Conservation (phyloP, 1,284 basidiomycete genomes). For the Peniophora sp. region DNA sequence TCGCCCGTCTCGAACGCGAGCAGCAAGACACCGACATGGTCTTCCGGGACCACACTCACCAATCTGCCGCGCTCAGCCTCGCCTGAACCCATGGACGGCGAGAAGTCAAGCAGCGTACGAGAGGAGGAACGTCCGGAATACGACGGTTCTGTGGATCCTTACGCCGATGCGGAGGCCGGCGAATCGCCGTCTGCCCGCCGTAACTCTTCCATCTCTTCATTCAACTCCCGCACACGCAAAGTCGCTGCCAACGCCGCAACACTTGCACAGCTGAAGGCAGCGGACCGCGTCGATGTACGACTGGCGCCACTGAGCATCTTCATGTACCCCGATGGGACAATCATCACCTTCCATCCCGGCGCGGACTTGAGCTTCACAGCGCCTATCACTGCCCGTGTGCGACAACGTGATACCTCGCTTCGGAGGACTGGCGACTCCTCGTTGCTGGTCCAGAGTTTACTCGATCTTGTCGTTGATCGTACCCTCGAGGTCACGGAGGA, state of each 20-base stretch:
- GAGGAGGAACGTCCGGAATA: not conserved
- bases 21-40: not conserved
- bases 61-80: conserved; percentile 34
- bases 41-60: conserved; percentile 16
- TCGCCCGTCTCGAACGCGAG: conserved; percentile 8
- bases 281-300: conserved; percentile 50
- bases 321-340: conserved; percentile 56
- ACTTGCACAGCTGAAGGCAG: conserved; percentile 42
- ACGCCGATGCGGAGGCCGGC: not conserved
- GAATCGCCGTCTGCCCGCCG: not conserved
- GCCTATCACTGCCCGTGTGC: conserved; percentile 48
- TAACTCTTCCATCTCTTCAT: not conserved
- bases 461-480: conserved; percentile 63
- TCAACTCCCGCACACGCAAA: conserved; percentile 13
- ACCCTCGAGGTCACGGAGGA: conserved; percentile 58
- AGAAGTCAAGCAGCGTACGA: conserved; percentile 13
- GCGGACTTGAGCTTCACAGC: conserved; percentile 40
- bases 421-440: conserved; percentile 54
- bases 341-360: conserved; percentile 49
- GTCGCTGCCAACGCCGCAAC: conserved; percentile 30
- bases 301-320: conserved; percentile 58
- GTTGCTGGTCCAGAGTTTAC: conserved; percentile 50
- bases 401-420: conserved; percentile 49
- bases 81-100: conserved; percentile 24
- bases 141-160: not conserved